Evolutionary conservation across 345 rosid species (phyloP).

Genomic region (Populus ilicifolia): DNA sequence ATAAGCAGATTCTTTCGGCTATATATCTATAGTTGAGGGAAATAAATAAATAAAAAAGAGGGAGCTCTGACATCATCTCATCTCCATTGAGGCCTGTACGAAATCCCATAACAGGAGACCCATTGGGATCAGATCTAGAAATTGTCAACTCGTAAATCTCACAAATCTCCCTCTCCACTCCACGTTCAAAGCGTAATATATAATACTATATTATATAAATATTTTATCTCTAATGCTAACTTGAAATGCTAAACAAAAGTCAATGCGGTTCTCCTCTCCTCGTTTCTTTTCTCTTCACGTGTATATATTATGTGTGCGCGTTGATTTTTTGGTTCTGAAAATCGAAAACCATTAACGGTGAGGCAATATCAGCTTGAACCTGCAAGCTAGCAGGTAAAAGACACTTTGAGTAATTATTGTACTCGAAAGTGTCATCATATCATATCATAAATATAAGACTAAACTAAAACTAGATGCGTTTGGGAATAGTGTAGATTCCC

Average conservation of each 20-base stretch:
- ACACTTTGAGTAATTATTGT: background rate
- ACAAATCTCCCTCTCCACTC: background rate
- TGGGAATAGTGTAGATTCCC: background rate
- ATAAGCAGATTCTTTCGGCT: too few species aligned
- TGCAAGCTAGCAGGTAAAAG: too few species aligned
- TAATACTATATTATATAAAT: background rate
- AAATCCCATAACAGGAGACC: constrained; percentile 20
- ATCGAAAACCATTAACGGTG: too few species aligned
- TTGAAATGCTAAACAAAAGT: background rate
- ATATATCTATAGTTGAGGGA: too few species aligned
- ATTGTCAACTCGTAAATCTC: constrained; percentile 29
- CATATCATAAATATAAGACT: too few species aligned
- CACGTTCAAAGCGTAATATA: background rate
- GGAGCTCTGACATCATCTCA: constrained; percentile 22
- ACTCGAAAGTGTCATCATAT: background rate
- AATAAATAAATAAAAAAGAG: background rate
- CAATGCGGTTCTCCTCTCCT: background rate
- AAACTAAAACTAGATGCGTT: background rate
- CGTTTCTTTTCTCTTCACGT: background rate
- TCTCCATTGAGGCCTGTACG: constrained; percentile 20
- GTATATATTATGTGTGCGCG: too few species aligned
- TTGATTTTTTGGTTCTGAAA: too few species aligned
- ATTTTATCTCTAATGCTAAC: background rate
- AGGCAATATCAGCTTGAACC: too few species aligned
- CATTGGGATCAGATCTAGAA: constrained; percentile 33